Conservation (phyloP, 2,329 filamentous ascomycete genomes). For the Fusarium lyarnte region DNA sequence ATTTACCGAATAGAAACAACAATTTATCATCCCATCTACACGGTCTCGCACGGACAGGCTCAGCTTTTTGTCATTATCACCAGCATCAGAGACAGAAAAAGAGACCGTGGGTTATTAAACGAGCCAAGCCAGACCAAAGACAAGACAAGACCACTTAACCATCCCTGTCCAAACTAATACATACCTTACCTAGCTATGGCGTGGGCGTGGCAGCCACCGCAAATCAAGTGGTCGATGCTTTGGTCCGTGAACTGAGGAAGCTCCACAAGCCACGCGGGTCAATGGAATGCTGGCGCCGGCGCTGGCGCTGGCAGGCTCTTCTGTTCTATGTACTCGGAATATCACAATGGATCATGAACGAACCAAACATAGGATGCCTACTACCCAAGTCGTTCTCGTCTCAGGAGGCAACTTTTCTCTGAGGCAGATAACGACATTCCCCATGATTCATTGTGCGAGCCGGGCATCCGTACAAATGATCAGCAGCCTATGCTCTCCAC, state of each 20-base stretch:
- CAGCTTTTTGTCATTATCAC: conserved; percentile 10
- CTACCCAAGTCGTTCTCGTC: background rate
- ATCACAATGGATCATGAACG: conserved; percentile 15
- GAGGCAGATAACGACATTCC: conserved; percentile 22
- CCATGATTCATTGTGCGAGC: conserved; percentile 1
- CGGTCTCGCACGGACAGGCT: conserved; percentile 37
- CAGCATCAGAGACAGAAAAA: conserved; percentile 6
- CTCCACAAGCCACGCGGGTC: conserved; percentile 46
- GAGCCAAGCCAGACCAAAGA: conserved; percentile 9
- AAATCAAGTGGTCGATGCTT: conserved; percentile 27
- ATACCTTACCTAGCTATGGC: background rate
- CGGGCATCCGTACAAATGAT: conserved; percentile 3
- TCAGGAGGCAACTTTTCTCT: conserved; percentile 19
- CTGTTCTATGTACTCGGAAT: background rate
- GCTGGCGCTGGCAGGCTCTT: conserved; percentile 4
- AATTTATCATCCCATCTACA: conserved; percentile 17
- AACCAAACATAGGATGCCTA: background rate
- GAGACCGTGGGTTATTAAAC: background rate
- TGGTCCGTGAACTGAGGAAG: conserved; percentile 22
- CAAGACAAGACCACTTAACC: conserved; percentile 23
- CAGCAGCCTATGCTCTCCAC: conserved; percentile 26
- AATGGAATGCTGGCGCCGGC: conserved; percentile 37
- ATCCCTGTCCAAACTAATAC: background rate
- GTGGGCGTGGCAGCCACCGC: conserved; percentile 30
- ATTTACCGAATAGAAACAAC: conserved; percentile 7